phyloP scores from a whole-genome alignment of 2,329 filamentous ascomycete species.

The Dothideomycetidae sp. region DNA sequence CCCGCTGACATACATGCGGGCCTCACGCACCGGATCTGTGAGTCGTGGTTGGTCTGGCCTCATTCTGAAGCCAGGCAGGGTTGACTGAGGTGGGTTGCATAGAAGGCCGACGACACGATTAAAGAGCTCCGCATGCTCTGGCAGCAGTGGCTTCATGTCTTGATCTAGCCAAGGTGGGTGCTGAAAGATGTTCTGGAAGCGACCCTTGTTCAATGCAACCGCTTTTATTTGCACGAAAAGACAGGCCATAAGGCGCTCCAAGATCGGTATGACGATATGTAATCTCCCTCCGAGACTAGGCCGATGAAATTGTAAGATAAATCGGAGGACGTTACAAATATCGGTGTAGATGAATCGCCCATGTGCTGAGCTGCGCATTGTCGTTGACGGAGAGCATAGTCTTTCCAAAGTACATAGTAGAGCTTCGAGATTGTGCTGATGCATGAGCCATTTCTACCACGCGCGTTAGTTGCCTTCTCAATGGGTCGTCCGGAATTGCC shows the following conservation, averaged over 20 bases:
- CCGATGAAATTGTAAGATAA: slow-evolving; percentile 43
- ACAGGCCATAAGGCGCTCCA: slow-evolving; percentile 41
- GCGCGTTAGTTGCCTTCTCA: too few relatives aligned
- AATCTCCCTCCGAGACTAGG: slow-evolving; percentile 45
- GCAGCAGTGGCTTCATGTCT: slow-evolving; percentile 18
- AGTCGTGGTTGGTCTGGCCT: slow-evolving; percentile 26
- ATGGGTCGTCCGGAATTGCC: too few relatives aligned
- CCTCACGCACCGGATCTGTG: slow-evolving; percentile 45
- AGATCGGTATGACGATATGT: slow-evolving; percentile 42
- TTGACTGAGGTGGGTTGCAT: slow-evolving; percentile 46
- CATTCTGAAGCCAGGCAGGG: slow-evolving; percentile 30
- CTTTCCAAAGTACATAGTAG: slow-evolving; percentile 24
- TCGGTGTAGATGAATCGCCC: slow-evolving; percentile 36
- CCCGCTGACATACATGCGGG: slow-evolving; percentile 42
- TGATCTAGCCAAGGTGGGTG: slow-evolving; percentile 23
- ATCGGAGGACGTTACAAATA: slow-evolving; percentile 39
- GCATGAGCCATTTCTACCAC: slow-evolving; percentile 24
- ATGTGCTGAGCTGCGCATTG: slow-evolving; percentile 16
- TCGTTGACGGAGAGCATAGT: slow-evolving; percentile 22
- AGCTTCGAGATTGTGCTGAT: slow-evolving; percentile 31
- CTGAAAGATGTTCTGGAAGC: slow-evolving; percentile 10
- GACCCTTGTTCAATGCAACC: slow-evolving; percentile 11
- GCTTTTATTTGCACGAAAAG: slow-evolving; percentile 36
- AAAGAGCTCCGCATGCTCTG: slow-evolving; percentile 35
- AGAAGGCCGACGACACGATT: slow-evolving; percentile 44